phyloP scores from a whole-genome alignment of 768 basidiomycete genomes.

The Macrolepiota fuliginosa region DNA sequence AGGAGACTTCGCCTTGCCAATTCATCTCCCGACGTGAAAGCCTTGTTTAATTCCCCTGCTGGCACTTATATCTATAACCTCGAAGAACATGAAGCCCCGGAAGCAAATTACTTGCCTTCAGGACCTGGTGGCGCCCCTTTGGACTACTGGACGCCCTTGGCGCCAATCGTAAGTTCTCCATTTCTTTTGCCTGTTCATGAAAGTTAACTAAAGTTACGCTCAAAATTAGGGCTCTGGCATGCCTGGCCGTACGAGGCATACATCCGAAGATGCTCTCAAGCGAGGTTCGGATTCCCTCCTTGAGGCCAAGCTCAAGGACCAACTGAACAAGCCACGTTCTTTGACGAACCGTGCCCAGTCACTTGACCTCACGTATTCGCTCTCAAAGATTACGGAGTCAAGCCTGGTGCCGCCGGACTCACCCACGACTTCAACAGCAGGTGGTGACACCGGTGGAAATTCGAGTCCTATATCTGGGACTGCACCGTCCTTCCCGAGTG shows the following conservation, averaged over 20 bases:
- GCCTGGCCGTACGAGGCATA: constrained; percentile 60
- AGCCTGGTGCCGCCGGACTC: constrained; percentile 72
- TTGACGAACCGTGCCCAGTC: constrained; percentile 87
- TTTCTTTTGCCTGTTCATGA: not conserved
- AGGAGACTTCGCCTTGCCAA: constrained; percentile 78
- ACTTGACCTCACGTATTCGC: constrained; percentile 81
- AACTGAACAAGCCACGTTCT: constrained; percentile 72
- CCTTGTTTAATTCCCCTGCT: constrained; percentile 84
- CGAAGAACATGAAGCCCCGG: constrained; percentile 63
- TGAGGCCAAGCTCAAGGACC: constrained; percentile 82
- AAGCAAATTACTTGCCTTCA: constrained; percentile 47
- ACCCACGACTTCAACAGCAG: constrained; percentile 64
- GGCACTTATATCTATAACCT: constrained; percentile 68
- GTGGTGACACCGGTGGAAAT: constrained; percentile 67
- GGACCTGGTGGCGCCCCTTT: constrained; percentile 37
- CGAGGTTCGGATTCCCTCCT: constrained; percentile 82
- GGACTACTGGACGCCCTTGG: constrained; percentile 71
- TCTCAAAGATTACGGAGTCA: constrained; percentile 78
- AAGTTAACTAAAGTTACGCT: not conserved
- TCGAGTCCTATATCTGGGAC: constrained; percentile 79
- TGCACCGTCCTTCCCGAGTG: constrained; percentile 82
- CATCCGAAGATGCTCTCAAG: constrained; percentile 70
- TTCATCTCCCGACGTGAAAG: constrained; percentile 94
- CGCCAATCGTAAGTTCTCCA: constrained; percentile 61
- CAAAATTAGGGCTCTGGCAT: constrained; percentile 60